Conservation (phyloP, 768 basidiomycete genomes). For the Tylopilus sp. region DNA sequence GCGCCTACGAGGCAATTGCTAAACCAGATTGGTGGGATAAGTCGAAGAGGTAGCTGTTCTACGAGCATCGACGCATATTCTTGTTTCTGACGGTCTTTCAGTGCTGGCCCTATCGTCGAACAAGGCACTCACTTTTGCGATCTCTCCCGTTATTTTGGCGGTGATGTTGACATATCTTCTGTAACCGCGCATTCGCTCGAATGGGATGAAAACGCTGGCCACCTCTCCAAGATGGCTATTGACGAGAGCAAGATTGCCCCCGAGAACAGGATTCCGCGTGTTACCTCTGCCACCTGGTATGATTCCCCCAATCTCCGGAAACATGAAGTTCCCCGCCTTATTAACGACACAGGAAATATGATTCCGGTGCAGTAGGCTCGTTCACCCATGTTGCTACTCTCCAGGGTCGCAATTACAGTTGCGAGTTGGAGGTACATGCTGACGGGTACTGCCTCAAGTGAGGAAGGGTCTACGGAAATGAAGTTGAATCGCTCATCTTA, state of each 20-base stretch:
- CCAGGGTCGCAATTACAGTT: slow-evolving; percentile 91
- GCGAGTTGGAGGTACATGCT: slow-evolving; percentile 90
- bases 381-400: slow-evolving; percentile 89
- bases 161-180: slow-evolving; percentile 82
- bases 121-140: slow-evolving; percentile 98
- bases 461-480: slow-evolving; percentile 18
- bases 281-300: slow-evolving; percentile 89
- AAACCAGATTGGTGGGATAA: slow-evolving; percentile 96
- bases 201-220: slow-evolving; percentile 87
- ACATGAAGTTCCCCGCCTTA: slow-evolving; percentile 14
- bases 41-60: slow-evolving; percentile 66
- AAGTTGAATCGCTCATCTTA: slow-evolving; percentile 2
- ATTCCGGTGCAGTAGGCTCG: slow-evolving; percentile 88
- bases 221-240: slow-evolving; percentile 73
- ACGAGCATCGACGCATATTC: background rate
- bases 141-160: slow-evolving; percentile 95
- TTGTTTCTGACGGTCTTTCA: slow-evolving; percentile 6
- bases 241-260: slow-evolving; percentile 84
- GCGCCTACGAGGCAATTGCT: slow-evolving; percentile 75
- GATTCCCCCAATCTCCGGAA: slow-evolving; percentile 24
- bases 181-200: slow-evolving; percentile 87
- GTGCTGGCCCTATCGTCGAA: slow-evolving; percentile 81
- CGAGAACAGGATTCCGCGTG: slow-evolving; percentile 90
- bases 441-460: slow-evolving; percentile 90
- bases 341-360: slow-evolving; percentile 73